phyloP scores from a whole-genome alignment of 2,329 filamentous ascomycete genomes.

The Aspergillus proliferans region DNA sequence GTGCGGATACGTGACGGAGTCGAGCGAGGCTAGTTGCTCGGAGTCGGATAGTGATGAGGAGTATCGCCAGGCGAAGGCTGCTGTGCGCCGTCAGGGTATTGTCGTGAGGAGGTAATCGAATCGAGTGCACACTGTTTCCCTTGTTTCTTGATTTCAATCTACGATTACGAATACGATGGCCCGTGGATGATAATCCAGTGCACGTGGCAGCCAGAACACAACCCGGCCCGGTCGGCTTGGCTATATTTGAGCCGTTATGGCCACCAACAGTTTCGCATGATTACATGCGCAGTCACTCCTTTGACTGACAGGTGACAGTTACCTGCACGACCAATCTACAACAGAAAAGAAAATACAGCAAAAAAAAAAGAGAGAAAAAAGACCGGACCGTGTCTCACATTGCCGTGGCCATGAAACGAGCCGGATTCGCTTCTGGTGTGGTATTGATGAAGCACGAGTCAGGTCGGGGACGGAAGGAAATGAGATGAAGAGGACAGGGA shows the following conservation, averaged over 20 bases:
- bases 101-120: conserved; percentile 32
- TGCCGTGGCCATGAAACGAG: conserved; percentile 5
- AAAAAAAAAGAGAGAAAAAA: conserved; percentile 2
- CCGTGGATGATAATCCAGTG: too few species aligned
- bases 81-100: conserved; percentile 32
- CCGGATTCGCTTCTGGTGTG: conserved; percentile 12
- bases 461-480: background rate
- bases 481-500: background rate
- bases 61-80: conserved; percentile 30
- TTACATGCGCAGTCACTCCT: conserved; percentile 14
- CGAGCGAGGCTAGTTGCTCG: conserved; percentile 63
- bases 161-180: background rate
- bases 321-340: background rate
- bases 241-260: background rate
- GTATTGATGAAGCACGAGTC: too few species aligned
- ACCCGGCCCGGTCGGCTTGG: background rate
- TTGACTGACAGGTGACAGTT: conserved; percentile 2
- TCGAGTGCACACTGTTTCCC: background rate
- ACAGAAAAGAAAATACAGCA: background rate
- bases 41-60: conserved; percentile 43
- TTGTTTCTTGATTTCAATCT: background rate
- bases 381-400: conserved; percentile 1
- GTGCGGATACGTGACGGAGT: conserved; percentile 68
- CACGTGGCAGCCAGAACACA: background rate
- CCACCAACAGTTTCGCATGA: background rate